phyloP scores from a whole-genome alignment of 306 rosid genomes.

The Oemleria cerasiformis region DNA sequence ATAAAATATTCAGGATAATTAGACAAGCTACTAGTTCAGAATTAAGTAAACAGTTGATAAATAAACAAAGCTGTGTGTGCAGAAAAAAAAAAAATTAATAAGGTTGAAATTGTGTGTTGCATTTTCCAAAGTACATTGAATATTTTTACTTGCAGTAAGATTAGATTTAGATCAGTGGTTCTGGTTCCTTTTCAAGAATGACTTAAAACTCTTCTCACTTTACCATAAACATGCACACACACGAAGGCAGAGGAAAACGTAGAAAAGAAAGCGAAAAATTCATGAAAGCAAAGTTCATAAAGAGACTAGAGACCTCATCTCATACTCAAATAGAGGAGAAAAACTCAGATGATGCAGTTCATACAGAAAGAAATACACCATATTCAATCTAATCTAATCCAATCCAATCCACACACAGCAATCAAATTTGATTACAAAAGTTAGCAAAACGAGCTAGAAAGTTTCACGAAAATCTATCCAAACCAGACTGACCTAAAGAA shows the following conservation, averaged over 20 bases:
- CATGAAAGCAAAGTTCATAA: not conserved
- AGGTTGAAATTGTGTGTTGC: conserved; percentile 7
- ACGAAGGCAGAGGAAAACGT: not conserved
- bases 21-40: conserved; percentile 2
- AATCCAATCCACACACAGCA: too few relatives aligned
- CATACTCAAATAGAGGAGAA: not conserved
- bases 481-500: too few relatives aligned
- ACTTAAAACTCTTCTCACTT: not conserved
- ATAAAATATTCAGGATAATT: not conserved
- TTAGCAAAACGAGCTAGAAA: too few relatives aligned
- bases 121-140: not conserved
- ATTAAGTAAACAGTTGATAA: not conserved
- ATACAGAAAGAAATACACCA: too few relatives aligned
- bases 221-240: not conserved
- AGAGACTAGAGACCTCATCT: not conserved
- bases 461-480: too few relatives aligned
- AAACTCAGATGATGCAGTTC: not conserved
- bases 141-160: not conserved
- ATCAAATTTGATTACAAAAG: too few relatives aligned
- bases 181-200: not conserved
- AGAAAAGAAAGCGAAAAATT: too few relatives aligned
- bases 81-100: not conserved
- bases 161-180: conserved; percentile 2
- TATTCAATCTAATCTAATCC: too few relatives aligned
- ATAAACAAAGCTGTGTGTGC: not conserved